These are phyloP conservation scores for Musa troglodytarum DNA, from an alignment of 176 grass and related monocot species.

Conservation along the genomic window DNA sequence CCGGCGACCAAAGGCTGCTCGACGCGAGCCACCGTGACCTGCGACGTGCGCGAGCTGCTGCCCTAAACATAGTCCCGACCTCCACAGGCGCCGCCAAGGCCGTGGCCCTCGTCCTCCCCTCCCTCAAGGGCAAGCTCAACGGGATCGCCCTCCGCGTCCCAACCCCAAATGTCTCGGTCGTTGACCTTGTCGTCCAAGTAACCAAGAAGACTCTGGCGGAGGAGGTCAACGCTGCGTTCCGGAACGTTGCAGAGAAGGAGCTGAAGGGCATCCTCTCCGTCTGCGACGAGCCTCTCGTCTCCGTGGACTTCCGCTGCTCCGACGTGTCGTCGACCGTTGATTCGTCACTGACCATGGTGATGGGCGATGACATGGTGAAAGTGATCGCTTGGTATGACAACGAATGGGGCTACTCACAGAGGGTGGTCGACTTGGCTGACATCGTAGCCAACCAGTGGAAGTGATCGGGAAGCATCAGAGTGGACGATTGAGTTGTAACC, in stretches of 20 bases:
- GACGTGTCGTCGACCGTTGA: conserved; percentile 18
- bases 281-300: conserved; percentile 70
- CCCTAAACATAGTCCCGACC: conserved; percentile 83
- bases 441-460: conserved; percentile 57
- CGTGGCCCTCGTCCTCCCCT: conserved; percentile 68
- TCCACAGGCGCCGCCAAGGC: conserved; percentile 85
- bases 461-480: conserved; percentile 17
- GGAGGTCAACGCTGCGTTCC: conserved; percentile 75
- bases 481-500: neutral
- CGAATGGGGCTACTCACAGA: conserved; percentile 46
- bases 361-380: conserved; percentile 22
- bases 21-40: conserved; percentile 80
- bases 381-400: conserved; percentile 59
- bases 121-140: conserved; percentile 87
- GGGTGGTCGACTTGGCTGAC: conserved; percentile 46
- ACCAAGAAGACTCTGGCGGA: conserved; percentile 70
- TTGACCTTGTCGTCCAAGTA: conserved; percentile 80
- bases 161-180: conserved; percentile 67
- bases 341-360: conserved; percentile 15
- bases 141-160: conserved; percentile 81
- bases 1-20: conserved; percentile 70
- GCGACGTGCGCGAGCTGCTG: conserved; percentile 64
- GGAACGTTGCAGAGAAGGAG: conserved; percentile 43
- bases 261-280: conserved; percentile 60
- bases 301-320: conserved; percentile 62